Percentiles rank a stretch among this genome's conserved stretches.
phyloP scores from a whole-genome alignment of 257 asterid genomes.

The Gentiana straminea region DNA sequence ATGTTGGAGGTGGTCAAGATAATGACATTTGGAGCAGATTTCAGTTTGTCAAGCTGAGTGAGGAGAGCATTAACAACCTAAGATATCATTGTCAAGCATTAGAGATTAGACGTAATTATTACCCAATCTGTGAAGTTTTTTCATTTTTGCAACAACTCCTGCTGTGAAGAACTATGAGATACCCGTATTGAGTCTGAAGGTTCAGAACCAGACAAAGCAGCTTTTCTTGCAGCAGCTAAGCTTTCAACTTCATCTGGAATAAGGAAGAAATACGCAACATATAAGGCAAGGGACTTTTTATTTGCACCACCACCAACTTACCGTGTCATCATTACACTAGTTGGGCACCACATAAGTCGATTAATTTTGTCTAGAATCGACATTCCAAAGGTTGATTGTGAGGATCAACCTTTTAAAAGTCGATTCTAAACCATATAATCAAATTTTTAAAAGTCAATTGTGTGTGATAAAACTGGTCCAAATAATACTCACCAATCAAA shows the following conservation, averaged over 20 bases:
- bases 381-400: too few relatives aligned
- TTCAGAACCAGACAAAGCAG: conserved; percentile 98
- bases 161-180: conserved; percentile 10
- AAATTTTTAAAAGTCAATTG: conserved; percentile 1
- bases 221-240: conserved; percentile 98
- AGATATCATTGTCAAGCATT: conserved; percentile 12
- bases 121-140: background rate
- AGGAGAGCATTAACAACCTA: conserved; percentile 98
- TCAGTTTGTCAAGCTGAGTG: conserved; percentile 93
- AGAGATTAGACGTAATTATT: background rate
- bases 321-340: too few relatives aligned
- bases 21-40: conserved; percentile 83
- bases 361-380: too few relatives aligned
- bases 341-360: too few relatives aligned
- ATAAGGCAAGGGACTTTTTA: too few relatives aligned
- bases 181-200: conserved; percentile 99
- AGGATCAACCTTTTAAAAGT: too few relatives aligned
- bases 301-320: too few relatives aligned
- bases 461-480: conserved; percentile 3
- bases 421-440: background rate
- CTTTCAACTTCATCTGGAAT: conserved; percentile 94
- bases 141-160: background rate
- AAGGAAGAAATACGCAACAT: background rate
- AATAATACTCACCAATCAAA: conserved; percentile 76
- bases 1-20: conserved; percentile 93